phyloP scores from a whole-genome alignment of 2,329 filamentous ascomycete genomes.

The Sclerotinia borealis region DNA sequence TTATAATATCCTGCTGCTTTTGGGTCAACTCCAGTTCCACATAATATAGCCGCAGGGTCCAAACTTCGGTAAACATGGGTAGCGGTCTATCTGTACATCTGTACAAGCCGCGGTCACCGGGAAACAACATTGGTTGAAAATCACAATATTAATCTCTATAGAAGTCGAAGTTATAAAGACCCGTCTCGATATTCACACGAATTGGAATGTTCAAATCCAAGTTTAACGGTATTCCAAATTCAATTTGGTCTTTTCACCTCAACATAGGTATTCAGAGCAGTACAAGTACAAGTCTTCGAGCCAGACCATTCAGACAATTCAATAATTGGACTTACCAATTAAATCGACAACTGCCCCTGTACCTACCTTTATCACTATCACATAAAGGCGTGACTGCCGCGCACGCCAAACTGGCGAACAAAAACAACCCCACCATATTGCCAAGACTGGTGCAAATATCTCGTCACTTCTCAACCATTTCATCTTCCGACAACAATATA shows the following conservation, averaged over 20 bases:
- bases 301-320: background rate
- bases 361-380: too few species aligned
- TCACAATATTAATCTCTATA: background rate
- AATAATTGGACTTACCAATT: conserved; percentile 1
- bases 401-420: conserved; percentile 10
- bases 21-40: background rate
- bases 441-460: conserved; percentile 13
- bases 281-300: background rate
- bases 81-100: background rate
- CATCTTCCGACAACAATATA: conserved; percentile 6
- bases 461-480: conserved; percentile 14
- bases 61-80: background rate
- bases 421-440: conserved; percentile 4
- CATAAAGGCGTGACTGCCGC: conserved; percentile 10
- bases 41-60: background rate
- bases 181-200: too few species aligned
- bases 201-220: background rate
- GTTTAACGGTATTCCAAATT: background rate
- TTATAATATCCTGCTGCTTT: background rate
- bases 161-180: background rate
- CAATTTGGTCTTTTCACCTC: background rate
- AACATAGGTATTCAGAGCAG: background rate
- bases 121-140: background rate
- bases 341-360: background rate
- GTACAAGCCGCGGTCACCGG: background rate